These are phyloP conservation scores for Blastobotrys persicus DNA, from an alignment of 1,139 yeast genomes.

Conservation along the genomic window DNA sequence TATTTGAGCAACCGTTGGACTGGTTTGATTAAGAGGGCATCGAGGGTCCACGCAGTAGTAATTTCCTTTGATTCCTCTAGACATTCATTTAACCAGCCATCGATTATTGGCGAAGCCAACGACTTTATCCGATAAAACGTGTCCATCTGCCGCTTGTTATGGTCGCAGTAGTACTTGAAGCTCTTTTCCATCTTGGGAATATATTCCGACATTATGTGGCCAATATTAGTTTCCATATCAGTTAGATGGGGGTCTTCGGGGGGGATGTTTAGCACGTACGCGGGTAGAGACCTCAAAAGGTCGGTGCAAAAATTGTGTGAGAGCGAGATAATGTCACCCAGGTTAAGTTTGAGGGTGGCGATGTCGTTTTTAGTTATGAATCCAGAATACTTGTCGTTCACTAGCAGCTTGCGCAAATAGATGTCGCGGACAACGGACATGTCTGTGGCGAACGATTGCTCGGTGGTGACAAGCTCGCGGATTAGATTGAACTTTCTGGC, in stretches of 20 bases:
- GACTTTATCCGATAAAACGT: constrained; percentile 28
- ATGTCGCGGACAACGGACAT: constrained; percentile 36
- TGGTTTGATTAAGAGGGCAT: constrained; percentile 43
- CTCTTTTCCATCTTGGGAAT: constrained; percentile 36
- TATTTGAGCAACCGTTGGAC: constrained; percentile 44
- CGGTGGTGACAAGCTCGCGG: constrained; percentile 39
- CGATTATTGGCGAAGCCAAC: constrained; percentile 32
- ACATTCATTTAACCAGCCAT: constrained; percentile 36
- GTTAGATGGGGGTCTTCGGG: constrained; percentile 17
- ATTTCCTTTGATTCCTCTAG: constrained; percentile 26
- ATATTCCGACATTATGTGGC: constrained; percentile 34
- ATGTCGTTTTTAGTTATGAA: constrained; percentile 33
- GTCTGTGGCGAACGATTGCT: constrained; percentile 37
- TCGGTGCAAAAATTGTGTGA: constrained; percentile 31
- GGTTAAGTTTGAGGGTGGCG: constrained; percentile 33
- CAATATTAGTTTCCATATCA: constrained; percentile 35
- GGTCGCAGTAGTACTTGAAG: constrained; percentile 35
- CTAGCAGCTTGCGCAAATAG: constrained; percentile 27
- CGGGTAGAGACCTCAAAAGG: constrained; percentile 30
- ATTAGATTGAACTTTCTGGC: constrained; percentile 32
- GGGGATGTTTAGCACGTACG: constrained; percentile 24
- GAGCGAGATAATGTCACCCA: constrained; percentile 33
- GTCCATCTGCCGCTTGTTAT: constrained; percentile 35
- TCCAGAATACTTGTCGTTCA: constrained; percentile 29
- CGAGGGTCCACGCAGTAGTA: constrained; percentile 44